Base-by-base conservation (phyloP, 2,329 filamentous ascomycete genomes). In the Xylaria sp. region DNA sequence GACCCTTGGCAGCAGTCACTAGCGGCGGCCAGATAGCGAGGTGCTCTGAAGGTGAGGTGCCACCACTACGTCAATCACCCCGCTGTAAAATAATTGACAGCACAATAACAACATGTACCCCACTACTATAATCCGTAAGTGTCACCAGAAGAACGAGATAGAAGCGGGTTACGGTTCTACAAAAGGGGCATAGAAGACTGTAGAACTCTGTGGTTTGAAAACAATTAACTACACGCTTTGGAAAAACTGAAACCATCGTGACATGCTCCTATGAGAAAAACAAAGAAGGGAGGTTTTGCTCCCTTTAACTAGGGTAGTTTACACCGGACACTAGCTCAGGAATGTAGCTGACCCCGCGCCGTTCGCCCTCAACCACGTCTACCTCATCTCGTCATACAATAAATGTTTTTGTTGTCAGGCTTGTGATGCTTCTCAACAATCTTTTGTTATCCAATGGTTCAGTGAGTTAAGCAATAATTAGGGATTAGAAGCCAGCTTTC, bases 41-140 rank as follows among this genome's bases (percentile, higher is more conserved):
- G 24, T 27, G 24, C 4, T 2, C 24, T 27, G 11, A 64, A 65
- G 65, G 71, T 69, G 71, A 72, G 56, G 7, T 61, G 27, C 42
- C 14, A 47, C 42, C 39, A 53, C 67, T 75, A 75, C 73, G 74
- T 75, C 74, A 75, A 71, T 71, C 62, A 64, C 71, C 69, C 60
- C 62, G 61, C 63, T 59, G 19, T 66, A 45, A 63, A 21, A 51
- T 59, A 54, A 36, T 45, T 39, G 50, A 36, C 66, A 59, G 12
- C 4, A 55, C 53, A 36, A 30, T 32, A 39, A 11, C 51, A 42
- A n/a, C 24, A 67, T 51, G 47, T 54, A 48, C 59, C 59, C 48
- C 48, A 17, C 63, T 12, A 48, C 39, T 50, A 34, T 51, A 36
- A 55, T 50, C 4, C 24, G 4, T 27, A 58, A 24, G 27, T 45